A percentile compares a stretch with the other conserved stretches of the same genome.
These are phyloP conservation scores for Penicillium nordicum DNA, from an alignment of 2,329 filamentous ascomycete species.

Conservation along the genomic window DNA sequence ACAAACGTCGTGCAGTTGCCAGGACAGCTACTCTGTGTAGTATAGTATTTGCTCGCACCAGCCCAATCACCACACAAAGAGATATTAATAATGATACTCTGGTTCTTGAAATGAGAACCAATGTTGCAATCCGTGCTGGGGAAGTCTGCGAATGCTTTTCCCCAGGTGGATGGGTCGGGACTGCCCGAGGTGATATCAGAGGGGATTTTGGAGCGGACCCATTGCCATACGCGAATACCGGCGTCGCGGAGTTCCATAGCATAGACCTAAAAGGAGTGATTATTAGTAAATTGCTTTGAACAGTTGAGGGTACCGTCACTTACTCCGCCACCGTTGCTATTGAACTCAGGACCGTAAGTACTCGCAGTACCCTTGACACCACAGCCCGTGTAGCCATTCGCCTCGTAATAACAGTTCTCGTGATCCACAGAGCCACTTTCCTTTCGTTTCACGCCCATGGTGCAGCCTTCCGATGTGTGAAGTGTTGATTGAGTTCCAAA, in stretches of 20 bases:
- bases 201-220: conserved; percentile 50
- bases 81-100: conserved; percentile 65
- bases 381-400: conserved; percentile 58
- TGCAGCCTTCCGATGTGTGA: conserved; percentile 56
- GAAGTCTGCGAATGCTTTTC: conserved; percentile 62
- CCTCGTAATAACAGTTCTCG: conserved; percentile 52
- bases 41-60: conserved; percentile 34
- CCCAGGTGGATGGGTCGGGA: conserved; percentile 63
- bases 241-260: conserved; percentile 61
- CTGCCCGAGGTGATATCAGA: conserved; percentile 49
- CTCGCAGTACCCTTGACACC: conserved; percentile 46
- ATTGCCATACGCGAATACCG: conserved; percentile 65
- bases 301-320: conserved; percentile 5
- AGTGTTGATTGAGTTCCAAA: conserved; percentile 59
- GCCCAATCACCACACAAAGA: conserved; percentile 60
- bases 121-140: conserved; percentile 62
- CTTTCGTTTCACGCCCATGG: conserved; percentile 52
- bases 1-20: conserved; percentile 57
- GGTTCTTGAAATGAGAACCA: conserved; percentile 58
- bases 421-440: conserved; percentile 48
- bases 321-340: conserved; percentile 54
- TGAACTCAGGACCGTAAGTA: conserved; percentile 55
- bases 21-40: conserved; percentile 40
- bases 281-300: neutral
- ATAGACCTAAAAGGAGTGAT: conserved; percentile 42